Evolutionary conservation across 2,329 filamentous ascomycete genomes (phyloP).

Genomic region (Scedosporium aurantiacum): DNA sequence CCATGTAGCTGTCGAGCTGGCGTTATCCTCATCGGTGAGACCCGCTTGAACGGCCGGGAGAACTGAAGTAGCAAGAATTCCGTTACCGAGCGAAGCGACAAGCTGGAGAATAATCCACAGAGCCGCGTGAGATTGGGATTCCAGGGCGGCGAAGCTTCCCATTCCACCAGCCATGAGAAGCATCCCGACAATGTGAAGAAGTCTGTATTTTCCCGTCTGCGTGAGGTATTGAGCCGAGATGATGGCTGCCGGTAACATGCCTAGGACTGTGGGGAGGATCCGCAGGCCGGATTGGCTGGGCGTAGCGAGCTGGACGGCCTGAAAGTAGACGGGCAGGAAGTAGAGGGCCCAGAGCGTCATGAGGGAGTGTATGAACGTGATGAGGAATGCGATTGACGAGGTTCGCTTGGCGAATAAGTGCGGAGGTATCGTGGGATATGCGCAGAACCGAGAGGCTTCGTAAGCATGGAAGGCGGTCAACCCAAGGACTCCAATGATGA

Average conservation of each 20-base stretch:
- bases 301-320: constrained; percentile 28
- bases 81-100: constrained; percentile 27
- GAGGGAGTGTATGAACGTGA: constrained; percentile 23
- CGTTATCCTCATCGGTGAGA: constrained; percentile 24
- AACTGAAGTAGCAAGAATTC: constrained; percentile 27
- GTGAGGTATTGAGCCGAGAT: constrained; percentile 22
- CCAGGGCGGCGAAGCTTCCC: constrained; percentile 31
- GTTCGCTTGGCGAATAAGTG: constrained; percentile 24
- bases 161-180: constrained; percentile 24
- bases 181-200: constrained; percentile 26
- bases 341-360: constrained; percentile 23
- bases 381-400: constrained; percentile 19
- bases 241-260: constrained; percentile 6
- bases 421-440: neutral
- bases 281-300: constrained; percentile 20
- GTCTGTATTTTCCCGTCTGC: constrained; percentile 31
- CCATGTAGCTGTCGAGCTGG: constrained; percentile 27
- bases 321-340: constrained; percentile 34
- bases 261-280: constrained; percentile 11
- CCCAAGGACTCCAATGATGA: constrained; percentile 27
- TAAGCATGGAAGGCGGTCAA: constrained; percentile 15
- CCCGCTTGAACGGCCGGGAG: constrained; percentile 32
- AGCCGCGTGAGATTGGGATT: constrained; percentile 18
- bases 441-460: neutral
- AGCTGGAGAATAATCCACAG: constrained; percentile 35